Conservation (phyloP, 129 eudicot genomes). For the Tanacetum coccineum region DNA sequence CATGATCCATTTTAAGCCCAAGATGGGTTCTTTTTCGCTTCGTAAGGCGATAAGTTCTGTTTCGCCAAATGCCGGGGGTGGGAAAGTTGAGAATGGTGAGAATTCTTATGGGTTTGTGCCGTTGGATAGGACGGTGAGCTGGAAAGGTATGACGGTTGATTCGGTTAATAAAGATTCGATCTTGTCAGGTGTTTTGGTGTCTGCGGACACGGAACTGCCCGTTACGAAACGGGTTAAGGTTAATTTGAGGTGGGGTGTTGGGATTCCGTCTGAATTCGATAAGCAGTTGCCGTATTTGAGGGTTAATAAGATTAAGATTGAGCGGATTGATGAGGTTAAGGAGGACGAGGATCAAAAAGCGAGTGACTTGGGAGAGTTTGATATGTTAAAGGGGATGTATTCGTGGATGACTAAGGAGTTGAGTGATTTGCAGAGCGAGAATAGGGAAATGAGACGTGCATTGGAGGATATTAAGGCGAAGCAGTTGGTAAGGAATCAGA, state of each 20-base stretch:
- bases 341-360: constrained; percentile 24
- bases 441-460: constrained; percentile 53
- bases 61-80: constrained; percentile 3
- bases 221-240: constrained; percentile 46
- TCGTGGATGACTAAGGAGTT: constrained; percentile 70
- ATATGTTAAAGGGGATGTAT: constrained; percentile 71
- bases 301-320: constrained; percentile 66
- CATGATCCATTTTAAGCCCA: constrained; percentile 68
- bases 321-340: constrained; percentile 51
- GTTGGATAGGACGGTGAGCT: constrained; percentile 38
- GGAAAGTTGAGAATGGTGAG: constrained; percentile 11
- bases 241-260: constrained; percentile 75
- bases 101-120: constrained; percentile 52
- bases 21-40: constrained; percentile 71
- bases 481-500: constrained; percentile 19
- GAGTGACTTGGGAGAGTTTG: constrained; percentile 34
- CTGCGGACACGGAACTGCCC: constrained; percentile 64
- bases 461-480: constrained; percentile 51
- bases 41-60: constrained; percentile 48
- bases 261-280: constrained; percentile 43
- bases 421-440: constrained; percentile 51
- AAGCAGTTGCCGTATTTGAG: constrained; percentile 55
- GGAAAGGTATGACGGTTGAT: constrained; percentile 51
- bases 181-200: constrained; percentile 50
- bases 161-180: constrained; percentile 33